Conservation (phyloP, 345 rosid genomes). For the Pugionium cornutum region DNA sequence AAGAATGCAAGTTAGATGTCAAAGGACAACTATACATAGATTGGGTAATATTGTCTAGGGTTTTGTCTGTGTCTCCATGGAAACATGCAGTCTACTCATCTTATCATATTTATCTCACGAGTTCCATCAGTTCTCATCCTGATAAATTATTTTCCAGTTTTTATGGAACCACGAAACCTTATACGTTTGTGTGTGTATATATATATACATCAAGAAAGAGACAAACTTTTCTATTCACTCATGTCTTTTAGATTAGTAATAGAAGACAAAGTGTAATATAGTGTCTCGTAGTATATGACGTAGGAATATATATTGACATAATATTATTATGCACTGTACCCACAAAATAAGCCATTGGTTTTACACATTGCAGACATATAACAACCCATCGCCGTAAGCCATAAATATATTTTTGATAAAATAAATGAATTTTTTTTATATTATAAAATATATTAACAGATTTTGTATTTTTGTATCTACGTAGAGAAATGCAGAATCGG, state of each 20-base stretch:
- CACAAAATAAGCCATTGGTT: conserved; percentile 32
- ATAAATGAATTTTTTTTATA: neutral
- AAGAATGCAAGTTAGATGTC: conserved; percentile 43
- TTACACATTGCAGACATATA: conserved; percentile 25
- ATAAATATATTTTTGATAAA: neutral
- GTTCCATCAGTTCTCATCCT: conserved; percentile 16
- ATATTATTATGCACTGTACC: conserved; percentile 18
- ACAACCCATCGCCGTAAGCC: conserved; percentile 20
- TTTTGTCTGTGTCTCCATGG: conserved; percentile 37
- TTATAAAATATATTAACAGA: neutral
- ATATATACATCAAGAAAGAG: conserved; percentile 33
- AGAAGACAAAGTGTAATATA: conserved; percentile 27
- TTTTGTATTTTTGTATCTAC: neutral
- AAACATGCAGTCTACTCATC: conserved; percentile 23
- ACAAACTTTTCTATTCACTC: conserved; percentile 36
- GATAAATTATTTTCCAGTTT: conserved; percentile 37
- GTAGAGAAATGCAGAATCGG: conserved; percentile 90
- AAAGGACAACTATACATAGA: conserved; percentile 30
- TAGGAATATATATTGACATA: conserved; percentile 13
- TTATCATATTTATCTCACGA: neutral
- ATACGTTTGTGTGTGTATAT: neutral
- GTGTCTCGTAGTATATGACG: conserved; percentile 34
- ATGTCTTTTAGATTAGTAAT: conserved; percentile 30
- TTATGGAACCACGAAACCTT: conserved; percentile 29
- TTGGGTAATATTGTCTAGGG: conserved; percentile 37